Conservation (phyloP, 805 yeast species). For the Candida montana region DNA sequence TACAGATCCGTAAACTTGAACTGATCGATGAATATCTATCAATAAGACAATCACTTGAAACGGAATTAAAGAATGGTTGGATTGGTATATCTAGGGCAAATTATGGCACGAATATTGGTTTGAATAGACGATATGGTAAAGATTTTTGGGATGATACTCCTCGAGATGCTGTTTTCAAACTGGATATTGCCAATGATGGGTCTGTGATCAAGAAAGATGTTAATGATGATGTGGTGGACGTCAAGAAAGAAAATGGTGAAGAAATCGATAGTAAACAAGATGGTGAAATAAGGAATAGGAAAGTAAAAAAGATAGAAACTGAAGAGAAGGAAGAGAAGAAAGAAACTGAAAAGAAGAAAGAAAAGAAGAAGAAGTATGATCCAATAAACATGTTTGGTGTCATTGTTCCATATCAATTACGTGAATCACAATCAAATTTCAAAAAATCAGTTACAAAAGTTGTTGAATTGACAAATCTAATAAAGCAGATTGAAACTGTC, state of each 20-base stretch:
- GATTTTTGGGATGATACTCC: constrained; percentile 36
- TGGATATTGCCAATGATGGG: constrained; percentile 3
- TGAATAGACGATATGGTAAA: constrained; percentile 32
- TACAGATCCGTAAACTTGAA: constrained; percentile 6
- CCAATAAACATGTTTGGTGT: constrained; percentile 45
- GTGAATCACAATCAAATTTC: constrained; percentile 35
- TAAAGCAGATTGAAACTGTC: neutral
- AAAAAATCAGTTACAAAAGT: constrained; percentile 24
- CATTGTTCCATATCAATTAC: constrained; percentile 38
- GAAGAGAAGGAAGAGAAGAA: constrained; percentile 1
- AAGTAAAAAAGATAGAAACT: constrained; percentile 1
- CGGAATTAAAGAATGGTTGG: constrained; percentile 28
- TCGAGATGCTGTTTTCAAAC: constrained; percentile 20
- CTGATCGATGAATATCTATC: constrained; percentile 13
- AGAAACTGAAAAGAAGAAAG: neutral
- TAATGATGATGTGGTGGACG: neutral
- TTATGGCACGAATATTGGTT: constrained; percentile 22
- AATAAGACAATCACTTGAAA: constrained; percentile 2
- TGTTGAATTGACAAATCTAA: constrained; percentile 2
- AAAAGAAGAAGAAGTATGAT: constrained; percentile 19
- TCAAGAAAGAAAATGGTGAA: neutral
- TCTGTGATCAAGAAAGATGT: neutral
- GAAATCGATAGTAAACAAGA: neutral
- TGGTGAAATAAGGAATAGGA: constrained; percentile 9
- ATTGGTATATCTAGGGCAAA: constrained; percentile 42